These are phyloP conservation scores for Pilatotrama ljubarskyi DNA, from an alignment of 768 basidiomycete genomes.

Conservation along the genomic window DNA sequence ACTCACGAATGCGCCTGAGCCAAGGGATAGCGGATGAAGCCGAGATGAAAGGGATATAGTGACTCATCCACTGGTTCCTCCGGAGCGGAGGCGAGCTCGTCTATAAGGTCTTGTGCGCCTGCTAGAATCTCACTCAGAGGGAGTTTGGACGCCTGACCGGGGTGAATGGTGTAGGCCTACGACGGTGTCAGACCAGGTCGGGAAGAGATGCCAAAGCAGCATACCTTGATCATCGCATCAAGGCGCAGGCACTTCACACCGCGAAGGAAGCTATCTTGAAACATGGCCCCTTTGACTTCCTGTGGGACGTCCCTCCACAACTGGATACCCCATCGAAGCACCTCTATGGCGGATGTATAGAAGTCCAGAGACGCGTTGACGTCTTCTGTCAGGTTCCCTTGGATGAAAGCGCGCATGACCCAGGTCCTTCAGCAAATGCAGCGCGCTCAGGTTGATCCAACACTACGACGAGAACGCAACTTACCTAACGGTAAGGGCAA, in stretches of 20 bases:
- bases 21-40: slow-evolving; percentile 7
- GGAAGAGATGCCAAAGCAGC: not conserved
- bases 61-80: not conserved
- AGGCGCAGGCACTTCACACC: slow-evolving; percentile 41
- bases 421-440: slow-evolving; percentile 32
- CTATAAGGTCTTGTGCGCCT: slow-evolving; percentile 2
- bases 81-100: not conserved
- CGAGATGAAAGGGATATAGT: not conserved
- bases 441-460: not conserved
- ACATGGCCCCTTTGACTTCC: slow-evolving; percentile 44
- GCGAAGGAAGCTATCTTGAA: slow-evolving; percentile 42
- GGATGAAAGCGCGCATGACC: slow-evolving; percentile 42
- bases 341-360: slow-evolving; percentile 37
- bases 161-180: slow-evolving; percentile 1
- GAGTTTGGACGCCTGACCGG: not conserved
- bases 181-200: no score
- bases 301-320: slow-evolving; percentile 40
- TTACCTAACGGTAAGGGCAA: slow-evolving; percentile 41
- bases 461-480: slow-evolving; percentile 13
- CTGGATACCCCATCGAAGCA: slow-evolving; percentile 44
- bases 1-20: slow-evolving; percentile 6
- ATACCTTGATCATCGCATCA: slow-evolving; percentile 36
- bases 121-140: not conserved
- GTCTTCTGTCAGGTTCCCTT: slow-evolving; percentile 20
- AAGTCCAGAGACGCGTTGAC: slow-evolving; percentile 33